Base-by-base conservation (phyloP, 257 asterid genomes). In the Verbascum thapsus region DNA sequence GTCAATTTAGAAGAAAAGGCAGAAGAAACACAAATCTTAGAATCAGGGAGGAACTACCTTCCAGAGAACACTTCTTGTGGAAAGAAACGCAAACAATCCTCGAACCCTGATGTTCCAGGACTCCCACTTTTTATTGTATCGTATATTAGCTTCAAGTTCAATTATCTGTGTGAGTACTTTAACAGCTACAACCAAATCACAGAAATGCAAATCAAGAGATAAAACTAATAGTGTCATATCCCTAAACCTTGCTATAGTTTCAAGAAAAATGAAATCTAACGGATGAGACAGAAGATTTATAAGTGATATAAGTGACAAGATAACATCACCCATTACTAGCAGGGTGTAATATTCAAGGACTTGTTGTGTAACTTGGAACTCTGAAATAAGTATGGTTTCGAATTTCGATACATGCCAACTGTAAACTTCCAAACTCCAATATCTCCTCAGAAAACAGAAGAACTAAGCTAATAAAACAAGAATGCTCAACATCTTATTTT, bases 51-150 rank as follows among this genome's bases (percentile, higher is more conserved):
- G 22, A 58, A 26, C 72, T 64, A 89, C 99, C 99, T 92, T 81
- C 88, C 97, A 40, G 94, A 74, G 78, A 92, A 89, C 94, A 92
- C 71, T 79, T 76, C 94, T 20, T 86, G 78, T 58, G 99, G 99
- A 79, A 92, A 92, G 78, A 89, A 89, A 52, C 78, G 89, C 73
- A 89, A 74, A 70, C 97, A 85, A 67, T 89, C 95, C 71, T 85
- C 95, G 80, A 92, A 83, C 35, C 88, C 99, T 32, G 90, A 81
- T 56, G 83, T 81, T 71, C 95, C 97, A 9, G 97, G 95, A 77
- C 96, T 87, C 77, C 90, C 95, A 74, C 84, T 75, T 81, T 77
- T 83, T 62, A 92, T 74, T 1, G 99, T 92, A 70, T 92, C 99
- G 60, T 92, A 85, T 73, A 92, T 89, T 63, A 92, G 86, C 99